Evolutionary conservation across 306 rosid species (phyloP).

Genomic region (Castanospermum australe): DNA sequence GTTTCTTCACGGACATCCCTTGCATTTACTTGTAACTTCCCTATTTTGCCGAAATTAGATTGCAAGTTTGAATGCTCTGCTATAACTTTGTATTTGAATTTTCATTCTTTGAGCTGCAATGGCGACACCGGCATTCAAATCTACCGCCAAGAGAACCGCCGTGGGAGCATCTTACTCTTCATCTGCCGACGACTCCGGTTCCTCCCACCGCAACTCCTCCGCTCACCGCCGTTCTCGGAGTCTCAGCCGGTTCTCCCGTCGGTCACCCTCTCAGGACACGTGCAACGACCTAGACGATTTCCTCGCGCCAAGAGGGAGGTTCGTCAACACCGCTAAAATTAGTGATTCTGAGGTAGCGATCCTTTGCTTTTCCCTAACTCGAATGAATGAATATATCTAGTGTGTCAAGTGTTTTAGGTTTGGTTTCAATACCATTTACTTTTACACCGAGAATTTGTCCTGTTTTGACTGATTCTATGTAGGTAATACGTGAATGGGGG

Average conservation of each 20-base stretch:
- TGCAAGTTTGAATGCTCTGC: too few relatives aligned
- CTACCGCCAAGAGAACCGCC: constrained; percentile 74
- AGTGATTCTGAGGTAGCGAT: constrained; percentile 92
- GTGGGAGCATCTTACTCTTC: constrained; percentile 55
- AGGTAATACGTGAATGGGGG: too few relatives aligned
- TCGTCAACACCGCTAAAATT: constrained; percentile 80
- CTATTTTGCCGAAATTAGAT: too few relatives aligned
- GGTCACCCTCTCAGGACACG: constrained; percentile 30
- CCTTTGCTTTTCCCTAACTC: background rate
- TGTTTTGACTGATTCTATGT: background rate
- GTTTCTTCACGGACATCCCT: too few relatives aligned
- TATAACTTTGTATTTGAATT: background rate
- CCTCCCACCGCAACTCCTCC: too few relatives aligned
- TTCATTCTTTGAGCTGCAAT: constrained; percentile 23
- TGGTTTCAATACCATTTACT: too few relatives aligned
- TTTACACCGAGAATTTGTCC: background rate
- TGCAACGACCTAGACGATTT: too few relatives aligned
- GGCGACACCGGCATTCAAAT: constrained; percentile 98
- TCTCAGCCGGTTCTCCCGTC: constrained; percentile 70
- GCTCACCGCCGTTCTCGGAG: constrained; percentile 90
- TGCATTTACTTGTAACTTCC: too few relatives aligned
- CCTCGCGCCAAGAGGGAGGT: constrained; percentile 53
- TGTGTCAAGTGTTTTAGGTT: too few relatives aligned
- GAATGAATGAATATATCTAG: too few relatives aligned
- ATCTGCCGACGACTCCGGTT: constrained; percentile 47